Percentiles rank a stretch among this genome's conserved stretches.
These are phyloP conservation scores for Rosa multiflora DNA, from an alignment of 306 rosid species.

Conservation along the genomic window DNA sequence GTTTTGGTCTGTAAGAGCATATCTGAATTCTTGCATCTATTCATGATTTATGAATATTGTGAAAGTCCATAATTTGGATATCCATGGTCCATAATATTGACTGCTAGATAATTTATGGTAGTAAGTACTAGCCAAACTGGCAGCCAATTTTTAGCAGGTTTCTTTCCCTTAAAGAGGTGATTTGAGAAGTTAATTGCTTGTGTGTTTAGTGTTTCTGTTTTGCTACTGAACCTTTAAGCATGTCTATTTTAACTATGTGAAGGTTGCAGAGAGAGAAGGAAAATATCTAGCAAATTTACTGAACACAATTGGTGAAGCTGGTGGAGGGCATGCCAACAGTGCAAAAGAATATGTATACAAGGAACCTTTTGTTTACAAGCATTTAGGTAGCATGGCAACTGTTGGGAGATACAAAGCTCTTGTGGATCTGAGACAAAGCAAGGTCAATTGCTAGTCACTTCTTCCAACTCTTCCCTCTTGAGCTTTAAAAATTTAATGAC, in stretches of 20 bases:
- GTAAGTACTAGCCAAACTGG: not conserved
- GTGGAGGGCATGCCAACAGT: conserved; percentile 66
- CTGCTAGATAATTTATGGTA: not conserved
- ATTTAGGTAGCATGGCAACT: conserved; percentile 96
- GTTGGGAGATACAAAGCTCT: conserved; percentile 94
- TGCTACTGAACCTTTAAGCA: conserved; percentile 10
- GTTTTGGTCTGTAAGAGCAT: not conserved
- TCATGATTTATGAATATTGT: not conserved
- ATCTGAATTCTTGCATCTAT: not conserved
- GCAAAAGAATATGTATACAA: conserved; percentile 52
- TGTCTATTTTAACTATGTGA: conserved; percentile 23
- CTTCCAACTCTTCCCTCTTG: not conserved
- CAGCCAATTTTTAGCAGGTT: not conserved
- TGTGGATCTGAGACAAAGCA: conserved; percentile 92
- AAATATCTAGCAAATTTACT: conserved; percentile 62
- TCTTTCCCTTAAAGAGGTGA: not conserved
- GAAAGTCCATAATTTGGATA: not conserved
- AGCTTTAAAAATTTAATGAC: conserved; percentile 3
- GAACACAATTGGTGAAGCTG: conserved; percentile 68
- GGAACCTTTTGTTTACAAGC: conserved; percentile 80
- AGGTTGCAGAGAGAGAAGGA: conserved; percentile 99
- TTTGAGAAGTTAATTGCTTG: not conserved
- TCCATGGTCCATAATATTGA: not conserved
- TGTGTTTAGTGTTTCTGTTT: not conserved
- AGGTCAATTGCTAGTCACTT: conserved; percentile 44